Evolutionary conservation across 164 flowering plant species (phyloP).

Genomic region (Vitis rupestris): DNA sequence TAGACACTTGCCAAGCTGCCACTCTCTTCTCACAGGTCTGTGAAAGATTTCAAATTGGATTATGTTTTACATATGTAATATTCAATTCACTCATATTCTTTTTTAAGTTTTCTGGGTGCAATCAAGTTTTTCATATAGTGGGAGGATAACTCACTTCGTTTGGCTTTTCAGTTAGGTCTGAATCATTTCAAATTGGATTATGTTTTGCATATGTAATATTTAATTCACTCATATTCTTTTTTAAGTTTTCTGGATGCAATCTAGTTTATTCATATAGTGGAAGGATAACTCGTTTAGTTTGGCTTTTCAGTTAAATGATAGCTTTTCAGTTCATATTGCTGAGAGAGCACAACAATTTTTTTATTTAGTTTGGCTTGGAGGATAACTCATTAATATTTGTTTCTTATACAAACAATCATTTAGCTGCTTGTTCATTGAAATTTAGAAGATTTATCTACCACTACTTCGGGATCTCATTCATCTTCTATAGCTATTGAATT

Average conservation of each 20-base stretch:
- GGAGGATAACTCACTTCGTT: no score
- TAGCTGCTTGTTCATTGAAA: not conserved
- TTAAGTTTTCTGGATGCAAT: not conserved
- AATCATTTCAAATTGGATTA: not conserved
- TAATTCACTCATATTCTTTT: not conserved
- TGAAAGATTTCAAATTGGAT: not conserved
- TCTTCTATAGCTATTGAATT: no score
- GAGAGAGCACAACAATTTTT: not conserved
- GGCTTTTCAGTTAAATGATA: no score
- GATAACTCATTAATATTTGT: no score
- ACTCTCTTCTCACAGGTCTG: constrained; percentile 90
- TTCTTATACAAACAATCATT: not conserved
- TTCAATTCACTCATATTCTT: not conserved
- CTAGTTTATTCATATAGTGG: not conserved
- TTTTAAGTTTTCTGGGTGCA: not conserved
- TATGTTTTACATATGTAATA: not conserved
- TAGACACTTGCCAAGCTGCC: constrained; percentile 99
- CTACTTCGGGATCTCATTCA: not conserved
- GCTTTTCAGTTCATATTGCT: constrained; percentile 52
- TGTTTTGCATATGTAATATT: not conserved
- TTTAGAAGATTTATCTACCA: not conserved
- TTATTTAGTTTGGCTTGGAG: no score
- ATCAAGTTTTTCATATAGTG: not conserved
- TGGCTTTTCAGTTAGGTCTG: constrained; percentile 57
- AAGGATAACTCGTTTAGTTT: no score